These are phyloP conservation scores for Gyromitra esculenta DNA, from an alignment of 2,329 filamentous ascomycete genomes.

Conservation along the genomic window DNA sequence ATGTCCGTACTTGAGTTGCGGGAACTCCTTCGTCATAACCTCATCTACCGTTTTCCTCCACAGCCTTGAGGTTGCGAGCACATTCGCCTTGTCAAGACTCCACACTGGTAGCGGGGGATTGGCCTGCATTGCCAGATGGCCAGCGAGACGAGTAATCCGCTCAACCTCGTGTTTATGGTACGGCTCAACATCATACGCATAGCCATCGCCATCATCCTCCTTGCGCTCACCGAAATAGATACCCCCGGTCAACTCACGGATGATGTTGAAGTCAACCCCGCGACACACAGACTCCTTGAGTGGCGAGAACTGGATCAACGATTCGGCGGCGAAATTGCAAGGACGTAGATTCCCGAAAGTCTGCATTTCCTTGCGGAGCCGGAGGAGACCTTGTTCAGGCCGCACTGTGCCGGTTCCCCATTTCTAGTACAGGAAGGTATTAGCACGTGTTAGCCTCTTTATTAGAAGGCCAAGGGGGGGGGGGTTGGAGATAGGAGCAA, in stretches of 20 bases:
- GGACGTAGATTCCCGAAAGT: constrained; percentile 96
- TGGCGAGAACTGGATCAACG: constrained; percentile 83
- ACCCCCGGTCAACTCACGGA: constrained; percentile 89
- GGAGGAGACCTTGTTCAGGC: constrained; percentile 90
- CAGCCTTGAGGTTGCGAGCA: constrained; percentile 85
- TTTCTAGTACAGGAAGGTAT: constrained; percentile 66
- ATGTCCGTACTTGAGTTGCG: constrained; percentile 81
- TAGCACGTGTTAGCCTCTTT: background rate
- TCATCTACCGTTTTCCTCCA: constrained; percentile 90
- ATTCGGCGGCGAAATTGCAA: constrained; percentile 92
- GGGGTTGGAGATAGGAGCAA: constrained; percentile 27
- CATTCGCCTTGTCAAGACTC: constrained; percentile 96
- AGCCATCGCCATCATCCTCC: constrained; percentile 74
- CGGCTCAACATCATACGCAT: constrained; percentile 83
- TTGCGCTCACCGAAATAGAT: constrained; percentile 94
- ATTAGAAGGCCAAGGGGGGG: background rate
- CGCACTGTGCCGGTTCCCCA: constrained; percentile 90
- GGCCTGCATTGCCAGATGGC: constrained; percentile 78
- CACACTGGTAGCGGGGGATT: constrained; percentile 80
- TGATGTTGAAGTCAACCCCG: constrained; percentile 89
- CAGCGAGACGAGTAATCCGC: constrained; percentile 83
- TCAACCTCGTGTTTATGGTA: constrained; percentile 88
- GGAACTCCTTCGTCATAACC: constrained; percentile 87
- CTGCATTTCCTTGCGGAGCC: constrained; percentile 89
- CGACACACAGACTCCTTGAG: constrained; percentile 86